Evolutionary conservation across 2,329 filamentous ascomycete species (phyloP).

Genomic region (Phaeosphaeriaceae sp.): DNA sequence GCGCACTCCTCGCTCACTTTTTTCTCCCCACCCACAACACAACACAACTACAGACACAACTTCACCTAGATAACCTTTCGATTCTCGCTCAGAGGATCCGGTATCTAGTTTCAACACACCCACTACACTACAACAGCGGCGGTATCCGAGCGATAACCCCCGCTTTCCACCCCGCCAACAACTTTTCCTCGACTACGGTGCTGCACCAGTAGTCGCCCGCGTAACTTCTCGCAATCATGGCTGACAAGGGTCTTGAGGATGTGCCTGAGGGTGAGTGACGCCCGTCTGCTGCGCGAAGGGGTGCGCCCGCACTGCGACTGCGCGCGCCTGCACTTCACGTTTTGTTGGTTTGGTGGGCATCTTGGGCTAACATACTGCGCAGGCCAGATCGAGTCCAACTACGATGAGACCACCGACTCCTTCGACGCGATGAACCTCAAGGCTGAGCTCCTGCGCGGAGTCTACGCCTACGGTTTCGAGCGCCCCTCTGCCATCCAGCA

Average conservation of each 20-base stretch:
- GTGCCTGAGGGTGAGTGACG: constrained; percentile 84
- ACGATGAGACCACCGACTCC: constrained; percentile 99
- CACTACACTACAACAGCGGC: constrained; percentile 43
- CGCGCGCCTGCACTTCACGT: constrained; percentile 10
- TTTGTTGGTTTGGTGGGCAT: constrained; percentile 5
- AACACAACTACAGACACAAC: constrained; percentile 33
- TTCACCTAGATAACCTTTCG: constrained; percentile 52
- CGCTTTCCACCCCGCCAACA: constrained; percentile 50
- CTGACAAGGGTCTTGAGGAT: constrained; percentile 98
- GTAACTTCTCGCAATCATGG: constrained; percentile 85
- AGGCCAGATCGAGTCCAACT: constrained; percentile 99
- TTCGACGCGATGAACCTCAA: constrained; percentile 99
- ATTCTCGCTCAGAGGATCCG: constrained; percentile 57
- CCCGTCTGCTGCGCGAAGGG: constrained; percentile 7
- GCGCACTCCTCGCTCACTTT: constrained; percentile 21
- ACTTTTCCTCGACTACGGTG: constrained; percentile 47
- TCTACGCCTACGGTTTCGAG: constrained; percentile 99
- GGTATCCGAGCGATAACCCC: constrained; percentile 52
- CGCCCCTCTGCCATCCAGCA: constrained; percentile 99
- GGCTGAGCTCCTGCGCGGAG: constrained; percentile 95
- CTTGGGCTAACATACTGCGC: constrained; percentile 38
- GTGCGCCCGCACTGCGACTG: constrained; percentile 19
- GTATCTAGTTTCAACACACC: constrained; percentile 53
- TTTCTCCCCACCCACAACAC: constrained; percentile 36
- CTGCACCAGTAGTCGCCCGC: constrained; percentile 74